These are phyloP conservation scores for Vanrija pseudolonga DNA, from an alignment of 1,284 basidiomycete species.

Conservation along the genomic window DNA sequence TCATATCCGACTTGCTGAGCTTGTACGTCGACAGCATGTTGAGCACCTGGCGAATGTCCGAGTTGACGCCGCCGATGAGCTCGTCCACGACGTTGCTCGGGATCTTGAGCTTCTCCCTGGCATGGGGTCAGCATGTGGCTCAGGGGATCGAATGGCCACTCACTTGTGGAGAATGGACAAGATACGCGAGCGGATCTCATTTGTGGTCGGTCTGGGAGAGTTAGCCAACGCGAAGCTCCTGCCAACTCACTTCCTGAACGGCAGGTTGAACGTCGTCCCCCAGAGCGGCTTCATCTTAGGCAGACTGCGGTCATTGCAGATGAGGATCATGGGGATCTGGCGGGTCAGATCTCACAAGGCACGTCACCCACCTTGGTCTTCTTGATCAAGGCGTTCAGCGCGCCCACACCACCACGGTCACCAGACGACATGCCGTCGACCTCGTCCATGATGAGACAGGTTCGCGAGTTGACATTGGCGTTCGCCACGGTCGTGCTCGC, in stretches of 20 bases:
- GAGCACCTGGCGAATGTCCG: constrained; percentile 91
- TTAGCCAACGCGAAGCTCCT: neutral
- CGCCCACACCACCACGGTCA: constrained; percentile 92
- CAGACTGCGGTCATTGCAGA: constrained; percentile 83
- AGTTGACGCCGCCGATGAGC: constrained; percentile 80
- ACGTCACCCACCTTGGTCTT: constrained; percentile 69
- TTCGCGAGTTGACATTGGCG: constrained; percentile 68
- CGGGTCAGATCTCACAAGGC: neutral
- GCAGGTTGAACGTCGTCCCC: constrained; percentile 67
- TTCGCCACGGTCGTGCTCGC: constrained; percentile 66
- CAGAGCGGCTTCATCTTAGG: constrained; percentile 88
- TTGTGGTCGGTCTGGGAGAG: constrained; percentile 63
- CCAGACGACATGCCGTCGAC: constrained; percentile 99
- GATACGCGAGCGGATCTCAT: constrained; percentile 74
- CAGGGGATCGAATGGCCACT: constrained; percentile 33
- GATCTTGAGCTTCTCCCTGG: constrained; percentile 85
- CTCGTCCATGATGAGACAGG: constrained; percentile 97
- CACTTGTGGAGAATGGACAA: constrained; percentile 85
- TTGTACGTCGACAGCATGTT: constrained; percentile 99
- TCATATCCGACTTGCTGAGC: constrained; percentile 71
- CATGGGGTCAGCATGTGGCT: neutral
- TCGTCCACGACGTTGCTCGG: constrained; percentile 88
- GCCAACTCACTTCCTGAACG: constrained; percentile 65
- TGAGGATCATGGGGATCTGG: constrained; percentile 94
- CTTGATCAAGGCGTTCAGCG: constrained; percentile 85